Percentiles rank a stretch among this genome's conserved stretches.
phyloP scores from a whole-genome alignment of 805 yeast species.

The Scheffersomyces lignosus region DNA sequence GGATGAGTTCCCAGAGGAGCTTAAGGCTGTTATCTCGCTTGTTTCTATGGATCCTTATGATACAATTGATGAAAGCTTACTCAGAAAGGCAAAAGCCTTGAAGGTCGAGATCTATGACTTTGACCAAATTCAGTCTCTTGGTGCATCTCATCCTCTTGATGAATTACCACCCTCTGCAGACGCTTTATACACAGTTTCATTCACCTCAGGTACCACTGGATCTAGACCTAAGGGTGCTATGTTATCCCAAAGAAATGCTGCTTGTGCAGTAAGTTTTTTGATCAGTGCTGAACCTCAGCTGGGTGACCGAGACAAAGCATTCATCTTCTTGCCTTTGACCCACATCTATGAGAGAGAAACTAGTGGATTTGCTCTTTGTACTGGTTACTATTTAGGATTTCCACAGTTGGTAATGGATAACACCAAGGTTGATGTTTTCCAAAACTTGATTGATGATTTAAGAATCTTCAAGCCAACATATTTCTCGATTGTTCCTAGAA shows the following conservation, averaged over 20 bases:
- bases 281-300: constrained; percentile 5
- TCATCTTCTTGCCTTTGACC: constrained; percentile 53
- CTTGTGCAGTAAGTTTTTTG: constrained; percentile 44
- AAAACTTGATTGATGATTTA: constrained; percentile 28
- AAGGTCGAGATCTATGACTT: constrained; percentile 32
- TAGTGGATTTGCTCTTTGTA: constrained; percentile 42
- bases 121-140: constrained; percentile 31
- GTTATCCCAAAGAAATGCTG: constrained; percentile 49
- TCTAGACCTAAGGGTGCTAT: constrained; percentile 67
- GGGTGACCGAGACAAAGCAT: constrained; percentile 8
- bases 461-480: constrained; percentile 26
- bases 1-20: constrained; percentile 10
- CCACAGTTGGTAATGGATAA: constrained; percentile 28
- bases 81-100: constrained; percentile 21
- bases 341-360: constrained; percentile 57
- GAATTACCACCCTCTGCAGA: constrained; percentile 51
- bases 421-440: constrained; percentile 17
- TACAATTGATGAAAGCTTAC: constrained; percentile 4
- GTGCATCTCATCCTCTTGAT: constrained; percentile 25
- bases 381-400: constrained; percentile 55
- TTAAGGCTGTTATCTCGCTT: constrained; percentile 19
- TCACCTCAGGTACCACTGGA: constrained; percentile 78
- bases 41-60: constrained; percentile 28
- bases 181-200: constrained; percentile 56
- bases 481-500: constrained; percentile 38